Base-by-base conservation (phyloP, 495 filamentous ascomycete genomes). In the Entonaema liquescens region DNA sequence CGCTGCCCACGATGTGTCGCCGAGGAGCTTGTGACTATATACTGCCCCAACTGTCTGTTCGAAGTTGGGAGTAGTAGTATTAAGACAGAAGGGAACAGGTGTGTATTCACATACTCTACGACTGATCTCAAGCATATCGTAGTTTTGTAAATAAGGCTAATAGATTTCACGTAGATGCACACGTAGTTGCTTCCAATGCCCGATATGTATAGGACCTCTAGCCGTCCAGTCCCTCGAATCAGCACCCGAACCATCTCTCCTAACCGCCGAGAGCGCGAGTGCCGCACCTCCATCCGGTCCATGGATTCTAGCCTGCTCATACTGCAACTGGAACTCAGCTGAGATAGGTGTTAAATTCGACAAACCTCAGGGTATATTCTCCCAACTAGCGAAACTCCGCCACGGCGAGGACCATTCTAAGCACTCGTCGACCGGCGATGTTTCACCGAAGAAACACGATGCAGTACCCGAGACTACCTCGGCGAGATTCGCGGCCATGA, bases 11-110 rank as follows among this genome's bases (percentile, higher is more conserved):
- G 93, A 77, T 99, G 95, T 76, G 92, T 93, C 19, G 84, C 90
- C 23, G 95, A 99, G 74, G 95, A 99, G 80, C 92, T 97, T 44
- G 89, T 96, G 54, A 93, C 91, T 65, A 97, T 91, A 85, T 99
- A 91, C 75, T 99, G 95, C 76, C 95, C 95, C n/a, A 94, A 86
- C 77, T 99, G 95, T 79, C 79, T 98, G 62, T 98, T 98, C 73
- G 95, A 99, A 80, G 93, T 95, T 35, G 93, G 94, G 9, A 95
- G 90, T 76, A 94, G 90, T 74, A 91, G 91, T 77, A 87, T 98
- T 31, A 93, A 93, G 81, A 91, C 87, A 70, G 96, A 99, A 74
- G 94, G 94, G 12, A 97, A 97, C 77, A 88, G 95, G 94, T 97
- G 85, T 53, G 89, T 77, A 17, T 33, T n/a, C 25, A 49, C 17